Evolutionary conservation across 1,139 yeast species (phyloP), one percentile per base, ranked within the genome.

Genomic region (Candida tetrigidarum): DNA sequence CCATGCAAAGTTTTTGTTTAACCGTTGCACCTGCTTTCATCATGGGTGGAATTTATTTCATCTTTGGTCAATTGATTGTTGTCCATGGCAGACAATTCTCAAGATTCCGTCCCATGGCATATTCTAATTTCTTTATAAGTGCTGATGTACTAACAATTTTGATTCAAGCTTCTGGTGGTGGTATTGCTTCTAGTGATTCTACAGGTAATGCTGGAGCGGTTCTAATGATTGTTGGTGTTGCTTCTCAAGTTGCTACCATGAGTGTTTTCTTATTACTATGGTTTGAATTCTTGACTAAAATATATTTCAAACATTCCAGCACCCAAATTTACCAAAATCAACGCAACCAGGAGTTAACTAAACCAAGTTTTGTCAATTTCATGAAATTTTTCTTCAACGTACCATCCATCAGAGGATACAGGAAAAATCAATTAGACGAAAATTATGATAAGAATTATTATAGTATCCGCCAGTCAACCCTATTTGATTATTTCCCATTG

Each of bases 1-100:
- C 88, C 44, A 63, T 83, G 49, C 96, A 91, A 63, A 78, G 83
- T 52, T 77, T 84, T 42, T 68, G 84, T 49, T 67, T 90, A 48
- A 88, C 96, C 0, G 66, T 90, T 41, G 93, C 90, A 0, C 97
- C 97, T 0, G 92, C 93, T 8, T 89, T 91, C 60, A 70, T 88
- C 43, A 86, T 88, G 90, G 97, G 85, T 8, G 96, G 96, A 2
- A 74, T 91, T 7, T 91, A 91, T 63, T 86, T 79, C 55, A 67
- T 84, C 39, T 73, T 89, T 54, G 93, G 90, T 2, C 88, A 87
- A 62, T 55, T 86, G 46, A 79, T 86, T 32, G 80, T 85, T 44
- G 69, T 88, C 3, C 85, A 80, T 59, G 95, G 96, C 4, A 69
- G 78, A 43, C 63, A 73, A 32, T 83, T 67, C 56, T 81, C 93